Evolutionary conservation across 306 rosid species (phyloP).

Genomic region (Fagus crenata): DNA sequence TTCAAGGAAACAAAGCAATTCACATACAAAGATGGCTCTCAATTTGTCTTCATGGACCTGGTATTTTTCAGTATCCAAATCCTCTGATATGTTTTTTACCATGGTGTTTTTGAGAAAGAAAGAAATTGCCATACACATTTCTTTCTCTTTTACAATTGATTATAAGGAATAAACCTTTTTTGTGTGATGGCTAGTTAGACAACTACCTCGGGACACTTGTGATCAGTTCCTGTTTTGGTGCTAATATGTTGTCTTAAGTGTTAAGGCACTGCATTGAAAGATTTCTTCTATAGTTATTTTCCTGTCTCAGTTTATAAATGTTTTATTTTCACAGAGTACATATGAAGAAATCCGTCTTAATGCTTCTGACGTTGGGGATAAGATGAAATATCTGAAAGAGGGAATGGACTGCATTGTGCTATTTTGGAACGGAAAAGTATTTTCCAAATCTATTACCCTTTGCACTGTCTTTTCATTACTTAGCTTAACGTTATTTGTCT

Average conservation of each 20-base stretch:
- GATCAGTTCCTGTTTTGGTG: conserved; percentile 27
- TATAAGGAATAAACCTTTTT: background rate
- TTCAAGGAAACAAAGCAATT: conserved; percentile 92
- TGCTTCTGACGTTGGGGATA: conserved; percentile 69
- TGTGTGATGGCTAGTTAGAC: conserved; percentile 19
- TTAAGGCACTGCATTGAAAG: conserved; percentile 17
- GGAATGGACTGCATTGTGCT: conserved; percentile 95
- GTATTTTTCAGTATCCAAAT: conserved; percentile 49
- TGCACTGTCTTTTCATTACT: conserved; percentile 3
- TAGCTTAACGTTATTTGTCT: conserved; percentile 30
- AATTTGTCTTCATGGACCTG: conserved; percentile 96
- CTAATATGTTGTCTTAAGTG: conserved; percentile 19
- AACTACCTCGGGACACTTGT: background rate
- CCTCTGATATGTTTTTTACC: conserved; percentile 24
- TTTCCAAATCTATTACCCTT: conserved; percentile 22
- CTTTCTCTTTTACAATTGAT: background rate
- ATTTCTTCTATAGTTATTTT: conserved; percentile 16
- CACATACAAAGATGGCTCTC: conserved; percentile 89
- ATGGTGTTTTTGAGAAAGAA: conserved; percentile 6
- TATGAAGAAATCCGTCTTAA: conserved; percentile 78
- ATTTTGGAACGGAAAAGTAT: conserved; percentile 88
- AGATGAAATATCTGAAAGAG: conserved; percentile 85
- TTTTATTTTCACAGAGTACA: conserved; percentile 46
- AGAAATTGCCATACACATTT: background rate
- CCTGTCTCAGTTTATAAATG: conserved; percentile 1